Base-by-base conservation (phyloP, 805 yeast species). In the Pichia eremophila region DNA sequence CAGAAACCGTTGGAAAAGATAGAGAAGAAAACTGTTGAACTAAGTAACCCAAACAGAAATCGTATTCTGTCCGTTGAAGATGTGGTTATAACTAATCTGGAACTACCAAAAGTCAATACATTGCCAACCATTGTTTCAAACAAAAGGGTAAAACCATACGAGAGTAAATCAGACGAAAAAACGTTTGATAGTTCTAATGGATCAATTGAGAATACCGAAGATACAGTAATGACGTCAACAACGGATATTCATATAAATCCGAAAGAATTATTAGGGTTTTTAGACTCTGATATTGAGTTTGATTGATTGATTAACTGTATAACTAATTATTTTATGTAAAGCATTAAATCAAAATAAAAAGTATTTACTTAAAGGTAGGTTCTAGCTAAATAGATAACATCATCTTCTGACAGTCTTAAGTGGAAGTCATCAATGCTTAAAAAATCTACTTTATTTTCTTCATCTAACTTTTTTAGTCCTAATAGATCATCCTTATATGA, bases 351-450 rank as follows among this genome's bases (percentile, higher is more conserved):
- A 5, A 22, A 22, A 22, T 22, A 29, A 27, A 18, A 8, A n/a
- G 25, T 10, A 39, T 14, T 14, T 22, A 18, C 8, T 40, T 73
- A 78, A 22, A 81, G 59, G 56, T 75, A 81, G 46, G 61, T 60
- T 15, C 51, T 49, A 4, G 76, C 74, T 5, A 81, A 61, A 2
- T 65, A 59, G 15, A 57, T 56, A 44, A 84, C 62, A 49, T 77
- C 73, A 2, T 66, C 69, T 7, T 79, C 79, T 7, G 76, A 64
- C n/a, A 85, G 73, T 28, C 66, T 64, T 88, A 86, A 83, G 60
- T 85, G 95, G 4, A 60, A 67, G 19, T 75, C 86, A 46, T 79
- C 75, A 18, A 84, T 68, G 9, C 63, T 57, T 40, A 72, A 56
- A 49, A 77, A 82, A 3, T 68, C 76, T 32, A 85, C 61, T 46